Evolutionary conservation across 345 rosid species (phyloP).

Genomic region (Brassica rapa): DNA sequence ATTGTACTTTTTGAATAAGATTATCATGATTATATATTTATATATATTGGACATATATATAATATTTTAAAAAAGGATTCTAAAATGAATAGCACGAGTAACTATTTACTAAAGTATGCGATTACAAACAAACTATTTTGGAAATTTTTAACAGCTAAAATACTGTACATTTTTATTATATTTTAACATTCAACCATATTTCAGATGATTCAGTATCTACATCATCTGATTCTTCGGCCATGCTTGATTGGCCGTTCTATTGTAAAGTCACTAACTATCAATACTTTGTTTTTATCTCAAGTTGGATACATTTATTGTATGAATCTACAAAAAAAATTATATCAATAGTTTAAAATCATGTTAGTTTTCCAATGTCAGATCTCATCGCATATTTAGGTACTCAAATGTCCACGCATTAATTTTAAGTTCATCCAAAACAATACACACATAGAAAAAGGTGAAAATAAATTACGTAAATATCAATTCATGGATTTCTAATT

Average conservation of each 20-base stretch:
- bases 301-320: constrained; percentile 16
- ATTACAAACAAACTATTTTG: no score
- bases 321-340: neutral
- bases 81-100: neutral
- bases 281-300: neutral
- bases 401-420: constrained; percentile 6
- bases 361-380: constrained; percentile 33
- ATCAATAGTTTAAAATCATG: neutral
- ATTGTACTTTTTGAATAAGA: no score
- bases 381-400: constrained; percentile 8
- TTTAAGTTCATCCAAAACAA: neutral
- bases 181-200: neutral
- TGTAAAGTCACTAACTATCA: neutral
- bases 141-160: neutral
- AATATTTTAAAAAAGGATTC: neutral
- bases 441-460: neutral
- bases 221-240: neutral
- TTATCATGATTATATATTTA: no score
- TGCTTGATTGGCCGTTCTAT: neutral
- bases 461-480: neutral
- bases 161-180: neutral
- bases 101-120: no score
- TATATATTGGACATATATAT: neutral
- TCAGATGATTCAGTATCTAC: neutral
- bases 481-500: neutral